phyloP scores from a whole-genome alignment of 2,329 filamentous ascomycete species.

The Pseudogymnoascus sp. region DNA sequence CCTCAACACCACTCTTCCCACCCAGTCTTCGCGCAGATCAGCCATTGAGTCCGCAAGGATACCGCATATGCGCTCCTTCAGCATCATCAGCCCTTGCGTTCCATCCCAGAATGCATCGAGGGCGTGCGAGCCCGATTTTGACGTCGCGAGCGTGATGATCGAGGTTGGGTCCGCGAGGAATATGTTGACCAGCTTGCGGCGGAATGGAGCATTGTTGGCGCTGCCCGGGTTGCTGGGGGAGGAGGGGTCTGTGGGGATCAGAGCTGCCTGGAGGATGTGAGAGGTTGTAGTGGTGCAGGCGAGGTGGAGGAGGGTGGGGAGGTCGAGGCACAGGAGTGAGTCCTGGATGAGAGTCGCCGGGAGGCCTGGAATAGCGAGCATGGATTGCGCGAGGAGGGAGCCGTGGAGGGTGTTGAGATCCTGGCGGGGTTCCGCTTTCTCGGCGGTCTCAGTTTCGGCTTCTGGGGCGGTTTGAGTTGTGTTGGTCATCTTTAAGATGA shows the following conservation, averaged over 20 bases:
- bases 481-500: constrained; percentile 53
- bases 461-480: constrained; percentile 42
- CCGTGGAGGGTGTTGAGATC: constrained; percentile 56
- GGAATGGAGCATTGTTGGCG: constrained; percentile 49
- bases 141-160: constrained; percentile 35
- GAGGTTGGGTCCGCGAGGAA: constrained; percentile 32
- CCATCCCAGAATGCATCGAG: constrained; percentile 59
- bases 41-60: constrained; percentile 52
- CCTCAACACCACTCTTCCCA: constrained; percentile 61
- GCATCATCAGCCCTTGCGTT: constrained; percentile 55
- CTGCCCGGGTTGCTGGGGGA: constrained; percentile 24
- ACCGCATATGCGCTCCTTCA: constrained; percentile 59
- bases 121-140: constrained; percentile 57
- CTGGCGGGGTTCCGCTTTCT: constrained; percentile 24
- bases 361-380: constrained; percentile 65
- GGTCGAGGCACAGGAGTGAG: constrained; percentile 53
- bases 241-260: constrained; percentile 45
- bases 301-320: constrained; percentile 52
- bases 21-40: constrained; percentile 53
- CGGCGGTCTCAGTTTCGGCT: constrained; percentile 22
- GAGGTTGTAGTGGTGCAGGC: constrained; percentile 45
- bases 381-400: constrained; percentile 69
- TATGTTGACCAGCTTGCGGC: constrained; percentile 53
- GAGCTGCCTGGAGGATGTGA: constrained; percentile 55
- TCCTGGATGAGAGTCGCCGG: constrained; percentile 65